Percentiles rank a stretch among this genome's conserved stretches.
phyloP scores from a whole-genome alignment of 1,284 basidiomycete genomes.

The Microbotryomycetes sp. region DNA sequence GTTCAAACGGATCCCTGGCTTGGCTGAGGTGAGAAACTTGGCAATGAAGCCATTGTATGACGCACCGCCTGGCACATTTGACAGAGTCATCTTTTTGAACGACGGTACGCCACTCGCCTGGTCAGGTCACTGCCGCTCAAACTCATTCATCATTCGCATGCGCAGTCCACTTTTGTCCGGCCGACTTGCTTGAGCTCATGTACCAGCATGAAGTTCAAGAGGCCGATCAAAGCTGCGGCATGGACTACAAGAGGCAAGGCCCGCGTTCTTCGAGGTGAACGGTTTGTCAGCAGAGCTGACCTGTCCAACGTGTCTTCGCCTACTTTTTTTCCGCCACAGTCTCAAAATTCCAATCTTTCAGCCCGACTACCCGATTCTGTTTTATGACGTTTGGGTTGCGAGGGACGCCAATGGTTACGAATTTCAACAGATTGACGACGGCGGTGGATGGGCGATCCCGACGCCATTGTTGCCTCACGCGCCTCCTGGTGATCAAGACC shows the following conservation, averaged over 20 bases:
- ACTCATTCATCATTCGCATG: not conserved
- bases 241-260: slow-evolving; percentile 37
- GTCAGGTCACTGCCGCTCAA: not conserved
- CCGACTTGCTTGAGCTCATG: slow-evolving; percentile 45
- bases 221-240: slow-evolving; percentile 45
- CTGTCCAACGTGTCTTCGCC: too few species aligned
- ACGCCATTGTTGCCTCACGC: slow-evolving; percentile 38
- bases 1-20: slow-evolving; percentile 39
- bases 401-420: slow-evolving; percentile 43
- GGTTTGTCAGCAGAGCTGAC: too few species aligned
- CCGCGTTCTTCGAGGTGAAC: too few species aligned
- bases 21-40: slow-evolving; percentile 44
- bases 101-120: slow-evolving; percentile 27
- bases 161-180: slow-evolving; percentile 41
- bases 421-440: slow-evolving; percentile 10
- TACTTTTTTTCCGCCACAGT: too few species aligned
- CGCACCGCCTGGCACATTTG: slow-evolving; percentile 36
- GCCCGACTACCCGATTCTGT: slow-evolving; percentile 36
- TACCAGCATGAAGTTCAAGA: slow-evolving; percentile 43
- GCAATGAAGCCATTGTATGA: slow-evolving; percentile 43
- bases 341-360: slow-evolving; percentile 32
- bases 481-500: slow-evolving; percentile 17
- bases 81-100: slow-evolving; percentile 44
- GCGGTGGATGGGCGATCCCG: slow-evolving; percentile 19
- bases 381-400: slow-evolving; percentile 46